These are phyloP conservation scores for Bjerkandera adusta DNA, from an alignment of 1,284 basidiomycete genomes.

Conservation along the genomic window DNA sequence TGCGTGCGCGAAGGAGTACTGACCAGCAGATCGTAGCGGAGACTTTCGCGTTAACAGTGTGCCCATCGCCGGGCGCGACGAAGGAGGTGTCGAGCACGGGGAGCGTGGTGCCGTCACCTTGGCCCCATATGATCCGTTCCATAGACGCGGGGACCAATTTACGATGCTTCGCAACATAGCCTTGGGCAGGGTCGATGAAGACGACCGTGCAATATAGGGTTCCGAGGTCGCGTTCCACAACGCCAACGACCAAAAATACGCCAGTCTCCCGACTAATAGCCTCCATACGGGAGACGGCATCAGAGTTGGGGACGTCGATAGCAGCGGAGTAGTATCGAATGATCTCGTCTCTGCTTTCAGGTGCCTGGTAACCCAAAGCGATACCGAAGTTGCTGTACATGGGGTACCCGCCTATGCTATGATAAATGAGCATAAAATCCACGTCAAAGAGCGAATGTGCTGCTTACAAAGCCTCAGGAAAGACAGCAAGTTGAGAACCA, in stretches of 20 bases:
- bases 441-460: constrained; percentile 12
- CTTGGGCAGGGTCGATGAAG: constrained; percentile 58
- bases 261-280: constrained; percentile 45
- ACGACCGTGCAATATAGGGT: constrained; percentile 73
- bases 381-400: constrained; percentile 61
- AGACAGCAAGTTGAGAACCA: constrained; percentile 57
- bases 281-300: constrained; percentile 48
- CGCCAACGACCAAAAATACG: constrained; percentile 66
- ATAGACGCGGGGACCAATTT: constrained; percentile 71
- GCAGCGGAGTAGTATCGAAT: constrained; percentile 54
- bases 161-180: constrained; percentile 62
- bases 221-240: constrained; percentile 64
- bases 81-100: constrained; percentile 31
- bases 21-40: constrained; percentile 70
- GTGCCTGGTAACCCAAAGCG: constrained; percentile 50
- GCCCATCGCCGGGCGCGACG: constrained; percentile 17
- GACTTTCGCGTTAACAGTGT: constrained; percentile 46
- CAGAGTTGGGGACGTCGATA: constrained; percentile 51
- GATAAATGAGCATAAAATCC: neutral
- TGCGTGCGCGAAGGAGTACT: constrained; percentile 17
- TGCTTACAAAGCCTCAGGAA: constrained; percentile 72
- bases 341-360: constrained; percentile 60
- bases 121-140: constrained; percentile 72
- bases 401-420: constrained; percentile 66
- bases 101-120: constrained; percentile 39